Conservation (phyloP, 2,329 filamentous ascomycete genomes). For the Aspergillus sp. region DNA sequence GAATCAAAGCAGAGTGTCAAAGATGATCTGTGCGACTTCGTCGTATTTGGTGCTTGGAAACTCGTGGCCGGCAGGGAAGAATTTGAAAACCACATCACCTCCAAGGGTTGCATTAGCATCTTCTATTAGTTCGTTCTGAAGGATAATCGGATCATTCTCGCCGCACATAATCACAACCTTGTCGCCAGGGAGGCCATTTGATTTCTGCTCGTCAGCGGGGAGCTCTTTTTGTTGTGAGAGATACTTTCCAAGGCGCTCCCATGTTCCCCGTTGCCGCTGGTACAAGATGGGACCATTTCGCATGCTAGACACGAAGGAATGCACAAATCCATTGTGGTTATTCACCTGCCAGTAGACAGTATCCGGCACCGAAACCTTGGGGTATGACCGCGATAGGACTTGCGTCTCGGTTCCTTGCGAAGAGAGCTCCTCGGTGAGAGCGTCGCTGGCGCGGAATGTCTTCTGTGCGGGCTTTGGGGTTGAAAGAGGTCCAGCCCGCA, state of each 20-base stretch:
- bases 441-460: constrained; percentile 42
- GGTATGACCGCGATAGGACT: constrained; percentile 53
- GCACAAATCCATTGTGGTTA: constrained; percentile 66
- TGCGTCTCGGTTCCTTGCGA: constrained; percentile 41
- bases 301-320: constrained; percentile 70
- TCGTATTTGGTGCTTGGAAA: constrained; percentile 63
- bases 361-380: constrained; percentile 57
- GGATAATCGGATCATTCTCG: constrained; percentile 64
- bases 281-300: constrained; percentile 68
- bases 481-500: constrained; percentile 46
- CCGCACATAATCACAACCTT: constrained; percentile 68
- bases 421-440: constrained; percentile 42
- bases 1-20: constrained; percentile 32
- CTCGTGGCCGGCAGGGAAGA: constrained; percentile 67
- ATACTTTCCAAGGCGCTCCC: constrained; percentile 56
- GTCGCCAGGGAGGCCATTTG: constrained; percentile 35
- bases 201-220: constrained; percentile 25
- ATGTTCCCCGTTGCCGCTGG: constrained; percentile 57
- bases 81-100: constrained; percentile 56
- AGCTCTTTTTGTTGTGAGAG: constrained; percentile 45
- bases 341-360: constrained; percentile 70
- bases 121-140: constrained; percentile 62
- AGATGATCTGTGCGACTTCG: constrained; percentile 57
- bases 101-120: constrained; percentile 62
- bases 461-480: constrained; percentile 29